Conservation (phyloP, 2,329 filamentous ascomycete species). For the Apiospora sp. region DNA sequence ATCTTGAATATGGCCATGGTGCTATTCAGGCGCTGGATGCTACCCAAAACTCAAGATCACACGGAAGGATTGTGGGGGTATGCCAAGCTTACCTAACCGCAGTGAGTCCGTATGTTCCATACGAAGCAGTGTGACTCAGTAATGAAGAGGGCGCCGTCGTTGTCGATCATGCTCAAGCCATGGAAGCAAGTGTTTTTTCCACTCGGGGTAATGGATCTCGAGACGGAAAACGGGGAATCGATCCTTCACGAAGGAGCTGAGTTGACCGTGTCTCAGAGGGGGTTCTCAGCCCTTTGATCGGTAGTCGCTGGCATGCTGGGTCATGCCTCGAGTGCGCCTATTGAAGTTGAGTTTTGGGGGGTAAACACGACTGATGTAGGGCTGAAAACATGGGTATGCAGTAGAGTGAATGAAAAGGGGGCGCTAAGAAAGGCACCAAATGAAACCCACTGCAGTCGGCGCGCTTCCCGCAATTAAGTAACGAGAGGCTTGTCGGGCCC, state of each 20-base stretch:
- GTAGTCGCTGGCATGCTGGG: not conserved
- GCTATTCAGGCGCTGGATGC: not conserved
- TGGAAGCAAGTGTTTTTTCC: no score
- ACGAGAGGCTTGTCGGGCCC: not conserved
- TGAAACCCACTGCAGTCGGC: not conserved
- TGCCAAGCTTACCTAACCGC: constrained; percentile 6
- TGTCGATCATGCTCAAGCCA: not conserved
- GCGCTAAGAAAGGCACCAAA: constrained; percentile 1
- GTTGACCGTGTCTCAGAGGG: not conserved
- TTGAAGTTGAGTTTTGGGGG: no score
- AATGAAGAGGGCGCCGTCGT: not conserved
- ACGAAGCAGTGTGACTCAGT: not conserved
- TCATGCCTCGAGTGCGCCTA: not conserved
- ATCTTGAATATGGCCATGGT: not conserved
- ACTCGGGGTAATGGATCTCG: not conserved
- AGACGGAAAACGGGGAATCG: not conserved
- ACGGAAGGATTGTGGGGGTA: not conserved
- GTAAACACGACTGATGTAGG: not conserved
- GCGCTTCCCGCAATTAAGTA: not conserved
- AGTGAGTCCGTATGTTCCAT: not conserved
- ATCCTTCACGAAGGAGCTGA: not conserved
- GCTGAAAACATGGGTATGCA: not conserved
- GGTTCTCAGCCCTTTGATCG: not conserved
- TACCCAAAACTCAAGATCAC: not conserved
- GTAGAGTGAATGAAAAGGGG: not conserved